Conservation (phyloP, 2,329 filamentous ascomycete genomes). For the Penicillium thymicola region DNA sequence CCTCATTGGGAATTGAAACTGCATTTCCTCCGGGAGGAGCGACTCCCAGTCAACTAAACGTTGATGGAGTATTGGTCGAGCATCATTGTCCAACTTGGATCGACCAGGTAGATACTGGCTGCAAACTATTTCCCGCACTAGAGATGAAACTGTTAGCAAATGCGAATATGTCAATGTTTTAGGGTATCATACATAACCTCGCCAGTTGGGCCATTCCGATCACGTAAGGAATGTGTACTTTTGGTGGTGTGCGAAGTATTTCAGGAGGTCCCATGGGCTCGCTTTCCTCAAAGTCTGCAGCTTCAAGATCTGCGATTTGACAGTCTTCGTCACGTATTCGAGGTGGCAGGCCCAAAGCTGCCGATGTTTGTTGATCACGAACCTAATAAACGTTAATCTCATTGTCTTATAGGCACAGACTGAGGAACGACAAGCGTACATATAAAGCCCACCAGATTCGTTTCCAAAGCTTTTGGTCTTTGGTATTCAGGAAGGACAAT, state of each 20-base stretch:
- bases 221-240: constrained; percentile 34
- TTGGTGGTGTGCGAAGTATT: constrained; percentile 31
- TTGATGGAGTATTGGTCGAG: constrained; percentile 25
- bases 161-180: not conserved
- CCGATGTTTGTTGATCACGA: constrained; percentile 48
- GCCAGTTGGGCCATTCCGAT: constrained; percentile 42
- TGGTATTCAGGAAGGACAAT: constrained; percentile 27
- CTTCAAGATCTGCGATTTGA: constrained; percentile 42
- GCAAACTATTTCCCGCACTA: constrained; percentile 39
- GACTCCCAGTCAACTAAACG: constrained; percentile 43
- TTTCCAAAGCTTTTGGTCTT: constrained; percentile 42
- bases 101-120: constrained; percentile 35
- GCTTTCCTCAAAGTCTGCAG: constrained; percentile 38
- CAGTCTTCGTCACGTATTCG: constrained; percentile 51
- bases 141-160: not conserved
- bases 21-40: constrained; percentile 35
- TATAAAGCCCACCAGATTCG: constrained; percentile 57
- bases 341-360: constrained; percentile 46
- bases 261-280: constrained; percentile 24
- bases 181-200: constrained; percentile 30
- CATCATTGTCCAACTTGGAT: constrained; percentile 20
- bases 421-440: constrained; percentile 19
- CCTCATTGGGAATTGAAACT: constrained; percentile 29
- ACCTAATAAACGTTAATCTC: constrained; percentile 26
- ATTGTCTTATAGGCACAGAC: not conserved